phyloP scores from a whole-genome alignment of 805 yeast genomes.

The Tetrapisispora namnaoensis region DNA sequence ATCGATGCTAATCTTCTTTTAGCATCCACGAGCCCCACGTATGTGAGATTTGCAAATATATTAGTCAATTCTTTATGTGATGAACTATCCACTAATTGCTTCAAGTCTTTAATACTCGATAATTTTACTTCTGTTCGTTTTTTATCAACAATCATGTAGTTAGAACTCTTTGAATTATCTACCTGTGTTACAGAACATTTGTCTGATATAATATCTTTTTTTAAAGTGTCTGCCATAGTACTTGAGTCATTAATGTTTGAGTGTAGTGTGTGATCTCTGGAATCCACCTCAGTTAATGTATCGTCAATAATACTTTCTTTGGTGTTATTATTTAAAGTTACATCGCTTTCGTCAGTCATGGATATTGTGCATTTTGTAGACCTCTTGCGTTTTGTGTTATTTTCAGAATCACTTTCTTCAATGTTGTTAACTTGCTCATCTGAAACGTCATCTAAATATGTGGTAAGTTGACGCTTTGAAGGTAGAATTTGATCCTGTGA shows the following conservation, averaged over 20 bases:
- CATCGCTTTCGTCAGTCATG: too few species aligned
- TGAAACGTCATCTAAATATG: not conserved
- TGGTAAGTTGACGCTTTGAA: not conserved
- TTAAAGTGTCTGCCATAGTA: not conserved
- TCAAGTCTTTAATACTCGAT: constrained; percentile 48
- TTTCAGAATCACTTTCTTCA: not conserved
- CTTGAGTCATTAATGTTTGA: not conserved
- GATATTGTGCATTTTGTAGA: too few species aligned
- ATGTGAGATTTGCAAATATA: constrained; percentile 58
- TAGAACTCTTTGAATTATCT: not conserved
- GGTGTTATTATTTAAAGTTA: too few species aligned
- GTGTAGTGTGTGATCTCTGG: too few species aligned
- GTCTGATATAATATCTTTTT: not conserved
- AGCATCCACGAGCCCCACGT: constrained; percentile 76
- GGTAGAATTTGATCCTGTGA: not conserved
- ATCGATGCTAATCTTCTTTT: constrained; percentile 63
- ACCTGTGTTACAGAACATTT: not conserved
- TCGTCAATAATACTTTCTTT: not conserved
- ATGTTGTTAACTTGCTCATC: too few species aligned
- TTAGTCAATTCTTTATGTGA: constrained; percentile 50
- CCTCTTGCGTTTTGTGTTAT: too few species aligned
- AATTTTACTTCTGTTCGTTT: constrained; percentile 38
- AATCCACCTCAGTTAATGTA: not conserved
- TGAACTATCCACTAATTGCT: constrained; percentile 38
- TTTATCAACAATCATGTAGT: constrained; percentile 14